Base-by-base conservation (phyloP, 2,329 filamentous ascomycete species). In the Aspergillus hortae region DNA sequence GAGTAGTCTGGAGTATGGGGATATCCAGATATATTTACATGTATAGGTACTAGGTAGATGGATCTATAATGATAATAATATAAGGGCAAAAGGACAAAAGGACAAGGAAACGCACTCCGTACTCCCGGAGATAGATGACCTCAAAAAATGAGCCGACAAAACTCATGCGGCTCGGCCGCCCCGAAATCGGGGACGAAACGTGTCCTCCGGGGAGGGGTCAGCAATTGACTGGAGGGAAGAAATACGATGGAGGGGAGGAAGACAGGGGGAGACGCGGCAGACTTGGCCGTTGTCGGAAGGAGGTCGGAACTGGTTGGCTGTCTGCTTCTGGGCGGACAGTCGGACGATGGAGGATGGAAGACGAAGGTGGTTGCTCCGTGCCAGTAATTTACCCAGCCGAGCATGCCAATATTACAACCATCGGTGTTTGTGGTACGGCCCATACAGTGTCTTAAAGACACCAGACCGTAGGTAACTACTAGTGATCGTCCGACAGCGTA, bases 221-320 rank as follows among this genome's bases (percentile, higher is more conserved):
- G 21, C 21, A 32, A 10, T 25, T 43, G 46, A 33, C 19, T 32
- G 41, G 44, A 46, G 38, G 40, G 19, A 33, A 43, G 23, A 33
- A 44, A 17, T 23, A 17, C 15, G 48, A 45, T 23, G 21, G 38
- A 27, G 40, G 43, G 25, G 21, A 44, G 52, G 46, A 53, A 51
- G 47, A 46, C 51, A 42, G 47, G 40, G 55, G 48, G 56, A 52
- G 33, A 32, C n/a, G 53, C 45, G 54, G 52, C 33, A 46, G 36
- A 43, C 62, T 63, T 64, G 63, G 59, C 65, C 64, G 64, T 66
- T 66, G 64, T 67, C 65, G 65, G 64, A 61, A 63, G 50, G 17
- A 12, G 36, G 54, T 35, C 49, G 49, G n/a, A 19, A 42, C 17
- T 42, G 35, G 51, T 12, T 35, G 45, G 46, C 49, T 46, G 52